A percentile compares a stretch with the other conserved stretches of the same genome.
These are phyloP conservation scores for Bipolaris cookei DNA, from an alignment of 2,329 filamentous ascomycete genomes.

Conservation along the genomic window DNA sequence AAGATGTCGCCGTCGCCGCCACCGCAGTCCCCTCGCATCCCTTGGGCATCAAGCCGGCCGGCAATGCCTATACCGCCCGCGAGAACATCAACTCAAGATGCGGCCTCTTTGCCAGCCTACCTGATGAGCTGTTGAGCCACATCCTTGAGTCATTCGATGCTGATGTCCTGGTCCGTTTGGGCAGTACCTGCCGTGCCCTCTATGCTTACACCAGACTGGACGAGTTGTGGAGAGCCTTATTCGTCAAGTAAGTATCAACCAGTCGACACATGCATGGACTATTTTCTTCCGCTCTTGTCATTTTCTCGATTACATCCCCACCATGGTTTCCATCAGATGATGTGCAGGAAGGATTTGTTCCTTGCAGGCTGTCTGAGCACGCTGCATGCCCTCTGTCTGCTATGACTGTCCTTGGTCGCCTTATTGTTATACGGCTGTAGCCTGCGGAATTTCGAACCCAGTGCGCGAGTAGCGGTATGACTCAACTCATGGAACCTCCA, in stretches of 20 bases:
- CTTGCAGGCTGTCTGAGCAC: conserved; percentile 4
- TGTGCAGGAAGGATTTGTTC: conserved; percentile 2
- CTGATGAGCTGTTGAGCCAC: conserved; percentile 80
- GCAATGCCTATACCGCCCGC: conserved; percentile 75
- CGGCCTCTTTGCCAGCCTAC: conserved; percentile 70
- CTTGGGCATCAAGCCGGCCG: conserved; percentile 81
- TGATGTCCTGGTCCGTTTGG: conserved; percentile 66
- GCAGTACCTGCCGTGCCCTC: conserved; percentile 80
- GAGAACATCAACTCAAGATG: conserved; percentile 70
- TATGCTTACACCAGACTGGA: conserved; percentile 85
- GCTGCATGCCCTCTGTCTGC: background rate
- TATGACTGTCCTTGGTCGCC: conserved; percentile 13
- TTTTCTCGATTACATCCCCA: background rate
- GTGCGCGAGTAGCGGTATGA: background rate
- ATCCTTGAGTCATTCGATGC: conserved; percentile 78
- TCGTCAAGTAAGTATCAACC: conserved; percentile 73
- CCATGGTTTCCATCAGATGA: conserved; percentile 5
- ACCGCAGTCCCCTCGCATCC: conserved; percentile 76
- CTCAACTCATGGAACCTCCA: background rate
- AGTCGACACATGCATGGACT: conserved; percentile 7
- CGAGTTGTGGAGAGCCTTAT: conserved; percentile 87
- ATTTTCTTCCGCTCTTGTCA: conserved; percentile 12
- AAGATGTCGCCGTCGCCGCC: conserved; percentile 55
- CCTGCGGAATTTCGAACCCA: background rate
- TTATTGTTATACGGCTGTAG: background rate